Evolutionary conservation across 2,329 filamentous ascomycete genomes (phyloP).

Genomic region (Pyricularia grisea): DNA sequence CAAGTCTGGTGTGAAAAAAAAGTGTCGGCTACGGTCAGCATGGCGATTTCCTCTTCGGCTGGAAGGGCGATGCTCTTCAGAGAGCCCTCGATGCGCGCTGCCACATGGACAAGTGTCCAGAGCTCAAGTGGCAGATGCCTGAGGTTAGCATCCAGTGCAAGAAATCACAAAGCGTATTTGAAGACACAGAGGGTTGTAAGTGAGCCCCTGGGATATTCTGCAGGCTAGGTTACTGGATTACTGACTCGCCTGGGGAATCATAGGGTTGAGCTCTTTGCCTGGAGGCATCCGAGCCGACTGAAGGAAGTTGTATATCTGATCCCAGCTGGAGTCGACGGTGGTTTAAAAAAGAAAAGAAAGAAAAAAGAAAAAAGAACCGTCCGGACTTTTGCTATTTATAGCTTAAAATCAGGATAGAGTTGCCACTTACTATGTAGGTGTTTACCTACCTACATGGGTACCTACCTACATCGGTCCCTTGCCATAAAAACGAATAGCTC

Average conservation of each 20-base stretch:
- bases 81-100: slow-evolving; percentile 27
- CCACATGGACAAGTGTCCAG: slow-evolving; percentile 18
- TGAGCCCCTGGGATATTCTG: neutral
- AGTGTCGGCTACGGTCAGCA: slow-evolving; percentile 19
- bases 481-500: too few relatives aligned
- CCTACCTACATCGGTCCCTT: too few relatives aligned
- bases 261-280: neutral
- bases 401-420: too few relatives aligned
- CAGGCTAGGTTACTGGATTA: neutral
- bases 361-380: too few relatives aligned
- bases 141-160: slow-evolving; percentile 17
- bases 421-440: too few relatives aligned
- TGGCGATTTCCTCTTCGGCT: slow-evolving; percentile 23
- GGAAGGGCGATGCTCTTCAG: slow-evolving; percentile 24
- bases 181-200: slow-evolving; percentile 21
- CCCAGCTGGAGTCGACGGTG: too few relatives aligned
- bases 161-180: slow-evolving; percentile 15
- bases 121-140: slow-evolving; percentile 17
- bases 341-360: too few relatives aligned
- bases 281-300: neutral
- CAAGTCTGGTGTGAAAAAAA: neutral
- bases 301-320: neutral
- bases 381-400: too few relatives aligned
- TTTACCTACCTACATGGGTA: too few relatives aligned
- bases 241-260: neutral